Conservation (phyloP, 768 basidiomycete species). For the Lentinula aciculospora region DNA sequence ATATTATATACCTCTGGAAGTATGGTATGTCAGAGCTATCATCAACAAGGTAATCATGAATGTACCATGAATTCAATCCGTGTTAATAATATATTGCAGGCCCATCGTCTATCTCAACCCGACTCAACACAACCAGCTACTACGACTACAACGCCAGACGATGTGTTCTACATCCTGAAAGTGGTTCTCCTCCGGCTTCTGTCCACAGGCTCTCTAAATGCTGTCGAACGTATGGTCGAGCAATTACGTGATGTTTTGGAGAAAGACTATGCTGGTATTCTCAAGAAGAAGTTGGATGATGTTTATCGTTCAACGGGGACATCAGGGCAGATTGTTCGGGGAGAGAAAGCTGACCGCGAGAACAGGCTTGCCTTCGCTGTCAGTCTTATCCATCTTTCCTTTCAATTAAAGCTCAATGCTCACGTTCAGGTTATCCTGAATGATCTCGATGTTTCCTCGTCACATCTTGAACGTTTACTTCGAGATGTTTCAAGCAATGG, state of each 20-base stretch:
- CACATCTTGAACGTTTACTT: constrained; percentile 80
- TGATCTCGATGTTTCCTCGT: constrained; percentile 89
- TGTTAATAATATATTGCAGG: constrained; percentile 40
- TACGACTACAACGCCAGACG: constrained; percentile 81
- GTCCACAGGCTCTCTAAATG: constrained; percentile 64
- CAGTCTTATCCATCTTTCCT: constrained; percentile 23
- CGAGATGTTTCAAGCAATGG: constrained; percentile 55
- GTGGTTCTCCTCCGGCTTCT: constrained; percentile 72
- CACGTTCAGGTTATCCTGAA: constrained; percentile 73
- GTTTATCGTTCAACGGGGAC: constrained; percentile 60
- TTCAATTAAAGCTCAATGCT: not conserved
- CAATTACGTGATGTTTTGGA: constrained; percentile 75
- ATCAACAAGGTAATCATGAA: constrained; percentile 71
- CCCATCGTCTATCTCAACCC: constrained; percentile 76
- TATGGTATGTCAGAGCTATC: constrained; percentile 84
- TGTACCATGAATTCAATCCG: not conserved
- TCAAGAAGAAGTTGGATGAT: constrained; percentile 83
- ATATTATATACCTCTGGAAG: constrained; percentile 86
- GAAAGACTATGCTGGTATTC: constrained; percentile 72
- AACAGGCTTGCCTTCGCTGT: constrained; percentile 80
- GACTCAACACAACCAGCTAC: constrained; percentile 61
- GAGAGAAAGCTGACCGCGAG: constrained; percentile 79
- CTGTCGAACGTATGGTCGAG: constrained; percentile 53
- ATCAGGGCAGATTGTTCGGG: constrained; percentile 39
- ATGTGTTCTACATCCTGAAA: constrained; percentile 95